A percentile compares a stretch with the other conserved stretches of the same genome.
Evolutionary conservation across 805 yeast species (phyloP).

Genomic region (Wickerhamiella spandovensis): DNA sequence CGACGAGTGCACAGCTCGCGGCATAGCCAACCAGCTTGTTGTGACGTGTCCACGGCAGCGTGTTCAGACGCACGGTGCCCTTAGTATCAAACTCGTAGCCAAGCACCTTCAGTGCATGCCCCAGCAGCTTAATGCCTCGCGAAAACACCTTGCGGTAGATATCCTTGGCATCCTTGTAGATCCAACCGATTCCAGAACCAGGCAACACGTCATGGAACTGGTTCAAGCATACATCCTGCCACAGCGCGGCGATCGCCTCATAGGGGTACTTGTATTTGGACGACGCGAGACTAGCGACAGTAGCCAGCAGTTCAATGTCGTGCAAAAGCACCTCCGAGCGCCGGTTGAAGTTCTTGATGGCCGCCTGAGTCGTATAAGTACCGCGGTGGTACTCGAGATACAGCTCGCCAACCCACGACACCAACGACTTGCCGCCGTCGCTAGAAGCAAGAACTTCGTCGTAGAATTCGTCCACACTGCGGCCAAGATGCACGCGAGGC

Average conservation of each 20-base stretch:
- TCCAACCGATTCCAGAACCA: constrained; percentile 90
- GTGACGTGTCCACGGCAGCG: constrained; percentile 16
- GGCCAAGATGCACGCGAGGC: constrained; percentile 71
- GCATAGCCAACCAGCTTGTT: not conserved
- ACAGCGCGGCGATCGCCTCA: constrained; percentile 48
- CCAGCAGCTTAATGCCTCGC: constrained; percentile 39
- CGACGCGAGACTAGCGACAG: constrained; percentile 47
- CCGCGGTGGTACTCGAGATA: constrained; percentile 95
- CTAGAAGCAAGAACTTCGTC: constrained; percentile 50
- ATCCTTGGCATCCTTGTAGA: constrained; percentile 80
- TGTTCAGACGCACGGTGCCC: not conserved
- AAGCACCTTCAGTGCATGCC: constrained; percentile 36
- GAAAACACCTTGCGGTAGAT: constrained; percentile 48
- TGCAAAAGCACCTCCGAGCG: constrained; percentile 60
- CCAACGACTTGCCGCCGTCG: constrained; percentile 51
- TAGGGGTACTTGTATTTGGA: constrained; percentile 55
- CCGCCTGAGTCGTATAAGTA: constrained; percentile 89
- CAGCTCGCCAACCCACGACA: constrained; percentile 87
- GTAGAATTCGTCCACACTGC: constrained; percentile 69
- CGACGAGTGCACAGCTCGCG: not conserved
- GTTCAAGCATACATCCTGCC: constrained; percentile 83
- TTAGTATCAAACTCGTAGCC: constrained; percentile 15
- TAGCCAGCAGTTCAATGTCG: constrained; percentile 74
- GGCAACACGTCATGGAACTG: constrained; percentile 98
- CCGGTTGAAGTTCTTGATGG: constrained; percentile 70